Percentiles rank a stretch among this genome's conserved stretches.
phyloP scores from a whole-genome alignment of 352 stramenopile species.

The Globisporangium nagaii region DNA sequence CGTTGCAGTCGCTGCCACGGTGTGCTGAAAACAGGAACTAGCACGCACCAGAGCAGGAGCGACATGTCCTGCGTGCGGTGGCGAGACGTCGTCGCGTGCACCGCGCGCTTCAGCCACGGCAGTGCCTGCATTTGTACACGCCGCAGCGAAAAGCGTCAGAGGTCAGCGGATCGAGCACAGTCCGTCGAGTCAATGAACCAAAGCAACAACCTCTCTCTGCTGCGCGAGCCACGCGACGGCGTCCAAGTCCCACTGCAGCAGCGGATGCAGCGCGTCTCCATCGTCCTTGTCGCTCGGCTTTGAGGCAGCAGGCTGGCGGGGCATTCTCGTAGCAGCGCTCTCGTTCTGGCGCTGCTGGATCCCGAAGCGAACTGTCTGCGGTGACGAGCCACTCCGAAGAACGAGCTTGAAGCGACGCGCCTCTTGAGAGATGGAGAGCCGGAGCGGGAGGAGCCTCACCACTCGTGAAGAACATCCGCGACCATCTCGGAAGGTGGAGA shows the following conservation, averaged over 20 bases:
- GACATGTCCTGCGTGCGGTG: conserved; percentile 57
- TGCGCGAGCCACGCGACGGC: conserved; percentile 29
- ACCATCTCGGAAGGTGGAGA: too few species aligned
- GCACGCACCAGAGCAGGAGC: conserved; percentile 45
- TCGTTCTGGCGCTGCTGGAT: too few species aligned
- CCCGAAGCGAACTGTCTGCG: too few species aligned
- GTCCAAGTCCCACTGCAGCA: conserved; percentile 55
- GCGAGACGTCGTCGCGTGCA: conserved; percentile 51
- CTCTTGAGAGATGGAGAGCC: background rate
- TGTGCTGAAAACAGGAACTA: background rate
- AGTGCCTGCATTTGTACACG: conserved; percentile 5
- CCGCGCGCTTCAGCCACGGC: conserved; percentile 27
- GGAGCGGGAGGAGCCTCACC: background rate
- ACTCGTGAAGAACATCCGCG: too few species aligned
- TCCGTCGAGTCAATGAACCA: background rate
- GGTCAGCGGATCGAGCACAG: background rate
- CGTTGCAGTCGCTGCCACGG: background rate
- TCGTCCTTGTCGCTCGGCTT: background rate
- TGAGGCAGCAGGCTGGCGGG: background rate
- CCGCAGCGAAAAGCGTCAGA: background rate
- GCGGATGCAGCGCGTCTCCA: conserved; percentile 22
- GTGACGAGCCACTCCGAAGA: background rate
- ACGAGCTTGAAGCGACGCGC: background rate
- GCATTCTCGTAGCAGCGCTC: background rate
- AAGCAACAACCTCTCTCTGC: conserved; percentile 26